phyloP scores from a whole-genome alignment of 768 basidiomycete genomes.

The Thelephora aurantiotincta region DNA sequence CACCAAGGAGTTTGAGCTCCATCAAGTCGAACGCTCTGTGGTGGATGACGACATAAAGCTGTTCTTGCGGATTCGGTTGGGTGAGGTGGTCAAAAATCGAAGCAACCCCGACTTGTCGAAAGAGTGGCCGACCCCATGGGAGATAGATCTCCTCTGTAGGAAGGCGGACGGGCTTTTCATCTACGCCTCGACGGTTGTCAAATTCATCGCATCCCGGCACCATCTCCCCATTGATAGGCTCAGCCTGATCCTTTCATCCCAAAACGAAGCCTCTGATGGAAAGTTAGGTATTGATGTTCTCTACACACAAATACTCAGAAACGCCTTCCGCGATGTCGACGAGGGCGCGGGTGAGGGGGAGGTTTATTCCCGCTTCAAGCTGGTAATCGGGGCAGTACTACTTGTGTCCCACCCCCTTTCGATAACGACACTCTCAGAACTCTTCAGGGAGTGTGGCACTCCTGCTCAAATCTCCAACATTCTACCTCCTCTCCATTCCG shows the following conservation, averaged over 20 bases:
- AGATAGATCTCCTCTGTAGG: neutral
- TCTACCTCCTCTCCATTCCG: conserved; percentile 8
- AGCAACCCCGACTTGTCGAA: neutral
- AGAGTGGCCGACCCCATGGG: conserved; percentile 1
- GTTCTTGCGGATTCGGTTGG: neutral
- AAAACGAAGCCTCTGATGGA: neutral
- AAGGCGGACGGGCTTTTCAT: conserved; percentile 10
- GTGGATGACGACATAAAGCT: conserved; percentile 1
- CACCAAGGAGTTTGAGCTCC: neutral
- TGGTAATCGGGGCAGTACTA: neutral
- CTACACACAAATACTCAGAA: conserved; percentile 2
- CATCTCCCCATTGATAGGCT: conserved; percentile 1
- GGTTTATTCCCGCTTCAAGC: neutral
- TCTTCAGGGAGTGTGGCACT: neutral
- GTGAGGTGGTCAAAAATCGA: neutral
- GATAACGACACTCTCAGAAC: neutral
- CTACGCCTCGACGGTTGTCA: conserved; percentile 10
- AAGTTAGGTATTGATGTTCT: conserved; percentile 7
- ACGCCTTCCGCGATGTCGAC: too few species aligned
- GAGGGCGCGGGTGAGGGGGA: neutral
- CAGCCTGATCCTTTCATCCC: neutral
- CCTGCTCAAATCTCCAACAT: neutral
- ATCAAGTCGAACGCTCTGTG: neutral
- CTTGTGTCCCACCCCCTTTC: too few species aligned
- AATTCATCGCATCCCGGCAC: conserved; percentile 8